These are phyloP conservation scores for Fraxinus anomala DNA, from an alignment of 257 asterid genomes.

Conservation along the genomic window DNA sequence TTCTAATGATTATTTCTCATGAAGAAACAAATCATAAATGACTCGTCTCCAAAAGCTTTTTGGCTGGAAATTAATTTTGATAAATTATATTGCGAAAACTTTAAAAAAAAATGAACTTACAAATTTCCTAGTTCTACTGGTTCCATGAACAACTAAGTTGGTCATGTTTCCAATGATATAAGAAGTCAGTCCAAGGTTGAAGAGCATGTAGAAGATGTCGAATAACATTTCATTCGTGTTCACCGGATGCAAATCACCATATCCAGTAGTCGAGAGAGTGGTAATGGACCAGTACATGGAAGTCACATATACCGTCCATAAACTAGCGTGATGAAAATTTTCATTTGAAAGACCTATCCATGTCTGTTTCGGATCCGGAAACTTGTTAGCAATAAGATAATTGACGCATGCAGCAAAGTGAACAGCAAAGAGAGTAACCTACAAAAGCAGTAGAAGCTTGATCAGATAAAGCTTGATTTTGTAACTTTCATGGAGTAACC, in stretches of 20 bases:
- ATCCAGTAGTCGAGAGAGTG: conserved; percentile 69
- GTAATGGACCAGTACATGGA: conserved; percentile 70
- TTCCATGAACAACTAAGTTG: conserved; percentile 79
- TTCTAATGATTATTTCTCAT: background rate
- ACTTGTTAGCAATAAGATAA: conserved; percentile 56
- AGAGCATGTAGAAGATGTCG: conserved; percentile 54
- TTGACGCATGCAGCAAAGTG: conserved; percentile 65
- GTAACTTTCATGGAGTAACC: background rate
- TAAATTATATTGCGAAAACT: background rate
- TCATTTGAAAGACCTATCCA: conserved; percentile 49
- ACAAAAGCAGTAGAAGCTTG: conserved; percentile 24
- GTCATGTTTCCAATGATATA: conserved; percentile 88
- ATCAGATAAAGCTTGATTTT: background rate
- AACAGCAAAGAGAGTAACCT: conserved; percentile 74
- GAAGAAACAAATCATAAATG: no score
- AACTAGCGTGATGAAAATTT: conserved; percentile 28
- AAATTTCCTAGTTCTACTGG: conserved; percentile 68
- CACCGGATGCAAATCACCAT: conserved; percentile 77
- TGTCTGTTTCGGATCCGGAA: conserved; percentile 45
- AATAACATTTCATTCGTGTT: conserved; percentile 60
- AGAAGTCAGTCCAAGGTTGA: conserved; percentile 71
- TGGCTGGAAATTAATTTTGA: background rate
- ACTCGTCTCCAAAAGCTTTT: background rate
- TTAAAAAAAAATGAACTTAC: conserved; percentile 45
- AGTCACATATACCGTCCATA: conserved; percentile 50